These are phyloP conservation scores for Iris macrosiphon DNA, from an alignment of 106 monocot genomes.

Conservation along the genomic window DNA sequence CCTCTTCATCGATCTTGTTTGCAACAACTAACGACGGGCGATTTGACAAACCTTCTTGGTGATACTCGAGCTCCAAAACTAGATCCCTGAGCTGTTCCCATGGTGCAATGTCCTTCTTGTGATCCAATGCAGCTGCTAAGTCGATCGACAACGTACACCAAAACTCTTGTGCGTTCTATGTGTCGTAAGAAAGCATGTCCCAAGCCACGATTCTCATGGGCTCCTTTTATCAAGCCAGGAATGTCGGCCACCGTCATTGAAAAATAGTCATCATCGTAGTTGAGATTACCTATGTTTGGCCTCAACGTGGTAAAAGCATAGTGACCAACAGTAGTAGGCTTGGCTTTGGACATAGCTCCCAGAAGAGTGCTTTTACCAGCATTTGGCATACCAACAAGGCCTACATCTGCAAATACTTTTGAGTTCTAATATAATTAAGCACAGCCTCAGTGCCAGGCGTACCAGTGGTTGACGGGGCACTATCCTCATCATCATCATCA, in stretches of 20 bases:
- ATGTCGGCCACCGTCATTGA: conserved; percentile 86
- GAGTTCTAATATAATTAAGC: conserved; percentile 84
- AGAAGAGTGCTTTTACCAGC: conserved; percentile 95
- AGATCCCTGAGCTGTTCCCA: conserved; percentile 84
- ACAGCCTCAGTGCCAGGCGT: conserved; percentile 56
- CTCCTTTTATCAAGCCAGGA: conserved; percentile 89
- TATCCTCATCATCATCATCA: conserved; percentile 24
- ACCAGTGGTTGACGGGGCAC: conserved; percentile 27
- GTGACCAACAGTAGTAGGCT: conserved; percentile 74
- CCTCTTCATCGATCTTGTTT: conserved; percentile 88
- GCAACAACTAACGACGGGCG: conserved; percentile 78
- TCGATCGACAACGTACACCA: conserved; percentile 88
- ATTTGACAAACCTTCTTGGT: conserved; percentile 60
- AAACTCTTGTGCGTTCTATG: conserved; percentile 77
- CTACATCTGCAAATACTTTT: conserved; percentile 95
- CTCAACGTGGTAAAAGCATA: conserved; percentile 90
- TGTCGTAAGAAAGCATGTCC: conserved; percentile 94
- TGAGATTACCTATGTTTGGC: conserved; percentile 90
- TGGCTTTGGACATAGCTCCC: conserved; percentile 73
- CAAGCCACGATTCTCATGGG: conserved; percentile 79
- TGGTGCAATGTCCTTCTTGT: conserved; percentile 57
- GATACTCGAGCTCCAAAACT: conserved; percentile 69
- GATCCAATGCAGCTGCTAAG: conserved; percentile 58
- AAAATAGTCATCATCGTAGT: conserved; percentile 73
- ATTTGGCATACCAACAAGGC: conserved; percentile 94